A percentile compares a stretch with the other conserved stretches of the same genome.
Evolutionary conservation across 495 filamentous ascomycete genomes (phyloP).

Genomic region (Aeminium ludgeri): DNA sequence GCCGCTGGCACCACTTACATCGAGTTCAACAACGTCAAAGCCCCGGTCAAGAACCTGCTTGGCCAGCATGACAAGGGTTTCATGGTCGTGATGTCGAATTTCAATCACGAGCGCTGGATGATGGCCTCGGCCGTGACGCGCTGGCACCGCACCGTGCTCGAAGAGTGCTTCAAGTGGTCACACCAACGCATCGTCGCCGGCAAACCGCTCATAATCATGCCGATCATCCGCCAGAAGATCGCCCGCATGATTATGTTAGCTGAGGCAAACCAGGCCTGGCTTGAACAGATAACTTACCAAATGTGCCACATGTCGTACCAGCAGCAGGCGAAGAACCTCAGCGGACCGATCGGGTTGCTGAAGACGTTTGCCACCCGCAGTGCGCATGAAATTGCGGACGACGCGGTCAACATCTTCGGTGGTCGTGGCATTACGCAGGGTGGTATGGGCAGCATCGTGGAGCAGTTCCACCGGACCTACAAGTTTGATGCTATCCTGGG

Average conservation of each 20-base stretch:
- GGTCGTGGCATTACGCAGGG: slow-evolving; percentile 64
- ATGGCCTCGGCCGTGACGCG: slow-evolving; percentile 44
- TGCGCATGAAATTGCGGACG: slow-evolving; percentile 67
- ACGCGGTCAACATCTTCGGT: slow-evolving; percentile 74
- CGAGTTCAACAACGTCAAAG: slow-evolving; percentile 75
- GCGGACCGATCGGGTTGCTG: slow-evolving; percentile 67
- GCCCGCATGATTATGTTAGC: slow-evolving; percentile 75
- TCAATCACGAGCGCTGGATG: slow-evolving; percentile 45
- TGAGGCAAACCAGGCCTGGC: slow-evolving; percentile 72
- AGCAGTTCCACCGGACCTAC: slow-evolving; percentile 69
- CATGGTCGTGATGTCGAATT: slow-evolving; percentile 74
- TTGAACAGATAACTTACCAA: slow-evolving; percentile 69
- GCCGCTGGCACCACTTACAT: slow-evolving; percentile 65
- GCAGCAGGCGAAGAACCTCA: slow-evolving; percentile 57
- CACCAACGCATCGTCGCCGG: slow-evolving; percentile 78
- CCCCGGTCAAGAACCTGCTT: slow-evolving; percentile 61
- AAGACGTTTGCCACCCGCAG: slow-evolving; percentile 63
- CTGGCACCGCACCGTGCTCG: slow-evolving; percentile 49
- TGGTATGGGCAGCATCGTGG: slow-evolving; percentile 67
- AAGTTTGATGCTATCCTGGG: slow-evolving; percentile 84
- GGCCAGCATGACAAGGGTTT: slow-evolving; percentile 80
- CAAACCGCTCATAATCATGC: slow-evolving; percentile 67
- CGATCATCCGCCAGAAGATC: slow-evolving; percentile 74
- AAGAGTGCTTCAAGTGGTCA: slow-evolving; percentile 79
- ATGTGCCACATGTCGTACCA: slow-evolving; percentile 76